Conservation (phyloP, 768 basidiomycete genomes). For the Rickenella mellea region DNA sequence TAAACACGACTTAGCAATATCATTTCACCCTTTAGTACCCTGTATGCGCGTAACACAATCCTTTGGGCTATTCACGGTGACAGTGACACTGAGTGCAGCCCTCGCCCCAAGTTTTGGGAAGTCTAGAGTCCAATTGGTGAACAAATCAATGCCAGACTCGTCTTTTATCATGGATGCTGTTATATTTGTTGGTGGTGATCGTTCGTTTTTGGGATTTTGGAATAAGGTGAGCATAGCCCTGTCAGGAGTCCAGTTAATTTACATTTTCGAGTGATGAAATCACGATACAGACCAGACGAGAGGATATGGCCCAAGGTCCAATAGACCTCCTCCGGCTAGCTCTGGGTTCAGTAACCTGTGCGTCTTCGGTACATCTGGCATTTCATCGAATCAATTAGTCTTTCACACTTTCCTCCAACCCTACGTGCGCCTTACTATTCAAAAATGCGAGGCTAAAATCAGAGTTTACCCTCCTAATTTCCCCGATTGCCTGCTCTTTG, state of each 20-base stretch:
- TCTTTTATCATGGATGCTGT: conserved; percentile 6
- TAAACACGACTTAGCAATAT: too few relatives aligned
- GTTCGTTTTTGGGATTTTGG: conserved; percentile 8
- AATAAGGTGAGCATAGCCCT: conserved; percentile 8
- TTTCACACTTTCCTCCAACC: neutral
- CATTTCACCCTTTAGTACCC: neutral
- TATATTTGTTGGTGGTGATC: conserved; percentile 6
- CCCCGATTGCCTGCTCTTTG: conserved; percentile 7
- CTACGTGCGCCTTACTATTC: neutral
- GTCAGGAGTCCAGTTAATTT: neutral
- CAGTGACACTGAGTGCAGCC: neutral
- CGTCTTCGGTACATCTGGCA: neutral
- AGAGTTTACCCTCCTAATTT: conserved; percentile 8
- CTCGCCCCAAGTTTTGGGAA: conserved; percentile 6
- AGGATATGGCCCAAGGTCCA: conserved; percentile 13
- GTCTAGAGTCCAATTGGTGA: conserved; percentile 7
- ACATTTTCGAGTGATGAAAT: neutral
- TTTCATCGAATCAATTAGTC: neutral
- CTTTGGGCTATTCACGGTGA: neutral
- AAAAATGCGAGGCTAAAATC: conserved; percentile 8
- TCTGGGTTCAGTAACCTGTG: conserved; percentile 8
- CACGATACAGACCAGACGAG: conserved; percentile 7
- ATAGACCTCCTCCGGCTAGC: conserved; percentile 11
- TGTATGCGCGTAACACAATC: neutral
- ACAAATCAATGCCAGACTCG: conserved; percentile 4